Conservation (phyloP, 768 basidiomycete species). For the Termitomyces sp. region DNA sequence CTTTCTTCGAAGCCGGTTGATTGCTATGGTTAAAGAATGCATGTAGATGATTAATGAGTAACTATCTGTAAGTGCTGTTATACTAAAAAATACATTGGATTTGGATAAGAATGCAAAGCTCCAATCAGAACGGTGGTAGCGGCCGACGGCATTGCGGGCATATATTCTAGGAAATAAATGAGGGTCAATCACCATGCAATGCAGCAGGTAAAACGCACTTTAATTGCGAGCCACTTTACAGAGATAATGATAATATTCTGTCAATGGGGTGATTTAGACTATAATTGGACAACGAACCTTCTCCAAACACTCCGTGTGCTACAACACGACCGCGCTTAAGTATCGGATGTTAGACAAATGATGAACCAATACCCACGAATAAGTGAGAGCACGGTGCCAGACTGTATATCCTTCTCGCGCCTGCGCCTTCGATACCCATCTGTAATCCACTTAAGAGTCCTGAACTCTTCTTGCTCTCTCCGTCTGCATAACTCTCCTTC, state of each 20-base stretch:
- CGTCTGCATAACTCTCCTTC: conserved; percentile 23
- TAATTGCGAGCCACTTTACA: conserved; percentile 66
- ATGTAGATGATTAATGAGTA: background rate
- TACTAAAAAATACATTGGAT: conserved; percentile 4
- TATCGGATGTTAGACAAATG: background rate
- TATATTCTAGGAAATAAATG: conserved; percentile 53
- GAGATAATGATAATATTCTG: background rate
- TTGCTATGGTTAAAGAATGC: background rate
- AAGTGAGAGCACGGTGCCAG: conserved; percentile 86
- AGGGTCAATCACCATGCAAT: background rate
- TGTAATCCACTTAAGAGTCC: conserved; percentile 40
- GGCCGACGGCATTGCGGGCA: conserved; percentile 89
- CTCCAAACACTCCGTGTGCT: conserved; percentile 88
- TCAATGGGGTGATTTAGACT: conserved; percentile 6
- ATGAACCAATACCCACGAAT: conserved; percentile 51
- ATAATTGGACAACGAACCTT: conserved; percentile 37
- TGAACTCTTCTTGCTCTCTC: conserved; percentile 22
- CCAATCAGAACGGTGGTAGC: conserved; percentile 50
- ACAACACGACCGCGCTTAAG: background rate
- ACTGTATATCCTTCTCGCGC: conserved; percentile 66
- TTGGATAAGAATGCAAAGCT: background rate
- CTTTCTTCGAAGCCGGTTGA: background rate
- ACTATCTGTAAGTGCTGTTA: background rate
- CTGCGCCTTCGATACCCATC: conserved; percentile 35
- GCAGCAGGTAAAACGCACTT: conserved; percentile 34